Base-by-base conservation (phyloP, 1,284 basidiomycete genomes). In the Microstroma glucosiphilum region DNA sequence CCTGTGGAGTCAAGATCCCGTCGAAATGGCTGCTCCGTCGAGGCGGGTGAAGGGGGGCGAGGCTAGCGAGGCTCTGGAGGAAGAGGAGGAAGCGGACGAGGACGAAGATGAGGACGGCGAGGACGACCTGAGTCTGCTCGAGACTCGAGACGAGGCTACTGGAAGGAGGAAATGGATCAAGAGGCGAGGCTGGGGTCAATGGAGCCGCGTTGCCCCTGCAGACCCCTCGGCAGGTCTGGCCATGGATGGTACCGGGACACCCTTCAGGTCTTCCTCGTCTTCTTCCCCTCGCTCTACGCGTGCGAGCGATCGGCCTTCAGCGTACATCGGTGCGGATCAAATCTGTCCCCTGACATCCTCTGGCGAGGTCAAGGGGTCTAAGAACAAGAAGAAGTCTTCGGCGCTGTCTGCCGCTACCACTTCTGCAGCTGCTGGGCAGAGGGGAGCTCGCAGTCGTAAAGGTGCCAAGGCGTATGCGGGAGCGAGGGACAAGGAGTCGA, bases 1-100 rank as follows among this genome's bases (percentile, higher is more conserved):
- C 78, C 83, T 91, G 12, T 97, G 96, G 81, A 94, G 96, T 3
- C 92, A 97, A 51, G 60, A 60, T 21, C 37, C 64, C 19, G 56
- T 21, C 40, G 30, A 57, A 30, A 17, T 23, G 46, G 46, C n/a
- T 7, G n/a, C 6, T 54, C 21, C 51, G 19, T 54, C 13, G 21
- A 4, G 26, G 21, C 21, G 51, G 8, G 21, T 23, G 6, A 7
- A 53, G 17, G 21, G 13, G 23, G 21, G 26, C 56, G 49, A 13
- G 58, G 30, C 8, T 37, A 26, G 30, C 23, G 54, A 48, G 57
- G 21, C 25, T 48, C 19, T 37, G 40, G 21, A 37, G 41, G 30
- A 46, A 26, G 30, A 49, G 11, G 30, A 41, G 25, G 40, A 21
- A n/a, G n/a, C n/a, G 41, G 30, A 46, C 25, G 30, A 49, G 11